phyloP scores from a whole-genome alignment of 192 early-diverging fungal species.

The Coemansia sp. region DNA sequence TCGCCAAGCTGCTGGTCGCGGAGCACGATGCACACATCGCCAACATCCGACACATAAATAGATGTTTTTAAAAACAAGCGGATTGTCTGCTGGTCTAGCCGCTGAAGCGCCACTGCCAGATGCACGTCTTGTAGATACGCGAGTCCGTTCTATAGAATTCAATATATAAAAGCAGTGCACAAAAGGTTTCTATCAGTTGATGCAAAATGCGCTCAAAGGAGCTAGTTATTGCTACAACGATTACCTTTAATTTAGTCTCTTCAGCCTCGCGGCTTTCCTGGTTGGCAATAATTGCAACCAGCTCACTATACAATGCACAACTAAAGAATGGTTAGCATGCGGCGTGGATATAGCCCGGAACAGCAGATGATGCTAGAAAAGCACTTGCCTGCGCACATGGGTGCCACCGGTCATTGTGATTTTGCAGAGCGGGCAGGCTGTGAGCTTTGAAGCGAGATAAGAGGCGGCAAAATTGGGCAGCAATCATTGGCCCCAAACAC shows the following conservation, averaged over 20 bases:
- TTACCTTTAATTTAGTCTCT: constrained; percentile 26
- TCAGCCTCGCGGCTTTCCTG: constrained; percentile 16
- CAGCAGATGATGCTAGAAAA: neutral
- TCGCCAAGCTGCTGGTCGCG: constrained; percentile 20
- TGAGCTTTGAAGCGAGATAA: neutral
- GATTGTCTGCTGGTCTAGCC: neutral
- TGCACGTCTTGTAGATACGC: constrained; percentile 41
- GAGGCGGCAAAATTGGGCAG: neutral
- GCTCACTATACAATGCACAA: constrained; percentile 24
- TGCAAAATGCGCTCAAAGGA: neutral
- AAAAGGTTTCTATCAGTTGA: neutral
- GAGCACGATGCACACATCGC: constrained; percentile 14
- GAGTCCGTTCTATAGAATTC: constrained; percentile 17
- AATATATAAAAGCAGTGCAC: neutral
- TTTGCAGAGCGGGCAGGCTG: neutral
- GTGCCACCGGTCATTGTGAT: neutral
- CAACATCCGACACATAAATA: constrained; percentile 11
- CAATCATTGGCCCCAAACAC: neutral
- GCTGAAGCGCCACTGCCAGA: constrained; percentile 31
- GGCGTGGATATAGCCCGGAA: neutral
- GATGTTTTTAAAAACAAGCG: constrained; percentile 13
- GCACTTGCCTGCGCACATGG: constrained; percentile 10
- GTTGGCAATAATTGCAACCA: constrained; percentile 22
- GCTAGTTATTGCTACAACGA: neutral
- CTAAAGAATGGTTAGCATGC: neutral